phyloP scores from a whole-genome alignment of 2,329 filamentous ascomycete genomes.

The Diaporthe australafricana region DNA sequence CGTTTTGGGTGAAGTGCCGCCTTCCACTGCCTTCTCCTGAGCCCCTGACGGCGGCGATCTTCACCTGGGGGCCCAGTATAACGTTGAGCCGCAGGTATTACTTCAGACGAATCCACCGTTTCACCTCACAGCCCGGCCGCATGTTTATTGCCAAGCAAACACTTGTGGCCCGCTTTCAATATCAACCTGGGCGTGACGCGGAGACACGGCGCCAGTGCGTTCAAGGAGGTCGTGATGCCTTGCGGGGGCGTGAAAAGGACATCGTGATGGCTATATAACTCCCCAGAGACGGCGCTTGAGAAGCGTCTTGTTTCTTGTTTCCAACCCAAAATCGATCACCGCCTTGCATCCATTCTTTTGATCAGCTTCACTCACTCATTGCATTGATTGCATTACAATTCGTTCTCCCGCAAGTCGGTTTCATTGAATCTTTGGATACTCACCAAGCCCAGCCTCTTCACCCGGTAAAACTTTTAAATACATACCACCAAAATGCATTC shows the following conservation, averaged over 20 bases:
- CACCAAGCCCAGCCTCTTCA: slow-evolving; percentile 13
- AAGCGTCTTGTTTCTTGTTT: not conserved
- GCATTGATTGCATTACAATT: slow-evolving; percentile 29
- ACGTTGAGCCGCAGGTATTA: slow-evolving; percentile 11
- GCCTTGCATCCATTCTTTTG: slow-evolving; percentile 25
- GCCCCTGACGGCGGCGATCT: slow-evolving; percentile 20
- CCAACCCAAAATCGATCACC: slow-evolving; percentile 12
- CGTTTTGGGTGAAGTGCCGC: slow-evolving; percentile 7
- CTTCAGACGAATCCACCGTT: slow-evolving; percentile 24
- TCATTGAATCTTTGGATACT: slow-evolving; percentile 1
- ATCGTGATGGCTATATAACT: slow-evolving; percentile 17
- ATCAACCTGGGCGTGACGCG: slow-evolving; percentile 21
- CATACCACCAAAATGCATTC: slow-evolving; percentile 31
- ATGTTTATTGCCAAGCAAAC: slow-evolving; percentile 28
- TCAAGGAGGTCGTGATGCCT: slow-evolving; percentile 9
- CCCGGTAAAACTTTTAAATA: not conserved
- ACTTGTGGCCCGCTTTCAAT: slow-evolving; percentile 27
- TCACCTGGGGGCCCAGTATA: slow-evolving; percentile 16
- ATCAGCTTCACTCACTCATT: slow-evolving; percentile 20
- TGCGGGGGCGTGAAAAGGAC: slow-evolving; percentile 3
- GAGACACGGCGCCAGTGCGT: slow-evolving; percentile 1
- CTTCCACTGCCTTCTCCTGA: slow-evolving; percentile 18
- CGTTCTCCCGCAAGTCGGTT: slow-evolving; percentile 20
- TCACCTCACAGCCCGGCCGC: slow-evolving; percentile 9
- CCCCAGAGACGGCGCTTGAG: not conserved